These are phyloP conservation scores for Angomonas desouzai DNA, from an alignment of 208 protist species.

Conservation along the genomic window DNA sequence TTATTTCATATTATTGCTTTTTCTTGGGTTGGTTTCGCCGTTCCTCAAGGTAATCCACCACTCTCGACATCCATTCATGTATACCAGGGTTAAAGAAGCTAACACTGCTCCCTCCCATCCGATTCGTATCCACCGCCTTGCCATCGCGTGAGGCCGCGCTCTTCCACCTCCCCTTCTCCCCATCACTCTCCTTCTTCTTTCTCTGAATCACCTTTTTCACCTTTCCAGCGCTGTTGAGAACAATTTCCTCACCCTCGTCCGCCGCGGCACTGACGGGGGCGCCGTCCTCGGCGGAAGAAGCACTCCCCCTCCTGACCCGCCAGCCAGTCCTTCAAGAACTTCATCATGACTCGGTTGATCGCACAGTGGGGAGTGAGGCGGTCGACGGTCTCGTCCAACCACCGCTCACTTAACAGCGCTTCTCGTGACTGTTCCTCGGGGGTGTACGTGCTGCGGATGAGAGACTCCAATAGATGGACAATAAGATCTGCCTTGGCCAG, in stretches of 20 bases:
- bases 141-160: neutral
- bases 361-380: slow-evolving; percentile 56
- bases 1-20: slow-evolving; percentile 5
- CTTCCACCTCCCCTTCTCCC: neutral
- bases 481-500: slow-evolving; percentile 62
- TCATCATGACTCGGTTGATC: slow-evolving; percentile 38
- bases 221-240: neutral
- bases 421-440: slow-evolving; percentile 28
- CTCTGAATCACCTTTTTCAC: slow-evolving; percentile 1
- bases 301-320: neutral
- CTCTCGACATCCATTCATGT: slow-evolving; percentile 70
- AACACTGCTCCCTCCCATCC: neutral
- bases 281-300: slow-evolving; percentile 2
- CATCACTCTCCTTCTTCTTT: neutral
- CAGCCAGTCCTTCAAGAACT: slow-evolving; percentile 53
- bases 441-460: slow-evolving; percentile 31
- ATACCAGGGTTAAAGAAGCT: slow-evolving; percentile 52
- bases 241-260: slow-evolving; percentile 8
- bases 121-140: neutral
- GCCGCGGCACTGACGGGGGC: slow-evolving; percentile 6
- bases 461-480: slow-evolving; percentile 55
- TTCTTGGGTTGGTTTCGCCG: neutral
- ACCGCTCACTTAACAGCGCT: slow-evolving; percentile 47
- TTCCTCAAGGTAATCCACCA: slow-evolving; percentile 37
- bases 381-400: slow-evolving; percentile 51